These are phyloP conservation scores for Talaromyces albobiverticillius DNA, from an alignment of 2,329 filamentous ascomycete species.

Conservation along the genomic window DNA sequence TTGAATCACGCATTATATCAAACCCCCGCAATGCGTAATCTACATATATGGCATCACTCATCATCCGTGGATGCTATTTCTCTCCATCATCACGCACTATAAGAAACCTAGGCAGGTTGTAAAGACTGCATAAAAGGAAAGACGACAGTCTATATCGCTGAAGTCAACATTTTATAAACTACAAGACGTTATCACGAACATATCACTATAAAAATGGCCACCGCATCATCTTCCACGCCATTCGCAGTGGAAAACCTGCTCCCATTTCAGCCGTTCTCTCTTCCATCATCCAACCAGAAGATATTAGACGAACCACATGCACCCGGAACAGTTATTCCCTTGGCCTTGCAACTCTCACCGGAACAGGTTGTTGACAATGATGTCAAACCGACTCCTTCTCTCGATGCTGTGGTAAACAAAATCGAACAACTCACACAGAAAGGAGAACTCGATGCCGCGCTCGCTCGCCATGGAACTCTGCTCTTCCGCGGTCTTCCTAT, in stretches of 20 bases:
- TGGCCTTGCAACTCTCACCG: slow-evolving; percentile 37
- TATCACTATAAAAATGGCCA: too few relatives aligned
- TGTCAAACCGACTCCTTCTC: slow-evolving; percentile 17
- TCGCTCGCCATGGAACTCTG: slow-evolving; percentile 46
- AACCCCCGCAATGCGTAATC: too few relatives aligned
- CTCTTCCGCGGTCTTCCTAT: slow-evolving; percentile 50
- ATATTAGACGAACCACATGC: slow-evolving; percentile 40
- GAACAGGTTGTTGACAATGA: slow-evolving; percentile 13
- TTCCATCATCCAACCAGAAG: slow-evolving; percentile 42
- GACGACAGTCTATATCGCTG: too few relatives aligned
- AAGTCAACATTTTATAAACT: too few relatives aligned
- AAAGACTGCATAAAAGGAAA: too few relatives aligned
- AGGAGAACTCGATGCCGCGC: slow-evolving; percentile 39
- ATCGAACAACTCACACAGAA: slow-evolving; percentile 28
- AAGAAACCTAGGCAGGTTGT: too few relatives aligned
- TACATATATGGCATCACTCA: neutral
- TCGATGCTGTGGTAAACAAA: slow-evolving; percentile 35
- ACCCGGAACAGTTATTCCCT: slow-evolving; percentile 35
- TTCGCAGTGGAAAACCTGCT: neutral
- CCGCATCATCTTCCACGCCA: neutral
- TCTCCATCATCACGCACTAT: too few relatives aligned
- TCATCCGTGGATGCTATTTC: neutral
- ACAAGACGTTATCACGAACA: too few relatives aligned
- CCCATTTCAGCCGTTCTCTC: slow-evolving; percentile 38
- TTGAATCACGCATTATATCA: too few relatives aligned